A percentile compares a stretch with the other conserved stretches of the same genome.
phyloP scores from a whole-genome alignment of 805 yeast species.

The Metschnikowia henanensis region DNA sequence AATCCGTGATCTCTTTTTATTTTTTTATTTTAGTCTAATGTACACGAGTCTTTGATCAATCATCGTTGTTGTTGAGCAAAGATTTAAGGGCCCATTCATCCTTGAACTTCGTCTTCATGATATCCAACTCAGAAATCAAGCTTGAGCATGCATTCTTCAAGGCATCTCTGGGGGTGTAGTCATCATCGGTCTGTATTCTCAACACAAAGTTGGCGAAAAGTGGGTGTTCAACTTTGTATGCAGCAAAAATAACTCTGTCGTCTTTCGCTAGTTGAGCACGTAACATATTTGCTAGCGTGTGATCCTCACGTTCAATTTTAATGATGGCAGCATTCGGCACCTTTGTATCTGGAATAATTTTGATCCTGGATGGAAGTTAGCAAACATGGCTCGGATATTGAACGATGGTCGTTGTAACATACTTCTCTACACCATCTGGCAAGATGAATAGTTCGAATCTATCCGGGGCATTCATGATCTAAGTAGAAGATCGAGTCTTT shows the following conservation, averaged over 20 bases:
- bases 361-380: constrained; percentile 48
- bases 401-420: constrained; percentile 29
- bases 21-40: background rate
- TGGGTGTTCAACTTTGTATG: constrained; percentile 98
- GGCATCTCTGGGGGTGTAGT: constrained; percentile 88
- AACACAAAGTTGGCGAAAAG: constrained; percentile 91
- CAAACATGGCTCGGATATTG: background rate
- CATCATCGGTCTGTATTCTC: constrained; percentile 96
- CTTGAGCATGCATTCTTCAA: constrained; percentile 85
- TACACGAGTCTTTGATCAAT: constrained; percentile 18
- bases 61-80: constrained; percentile 53
- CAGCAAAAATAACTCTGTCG: constrained; percentile 90
- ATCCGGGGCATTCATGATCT: constrained; percentile 94
- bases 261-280: constrained; percentile 86
- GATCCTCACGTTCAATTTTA: constrained; percentile 96
- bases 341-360: constrained; percentile 89
- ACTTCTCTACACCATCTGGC: constrained; percentile 98
- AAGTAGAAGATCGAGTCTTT: background rate
- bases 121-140: constrained; percentile 75
- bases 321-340: constrained; percentile 94
- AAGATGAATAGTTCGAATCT: constrained; percentile 94
- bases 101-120: constrained; percentile 73
- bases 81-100: constrained; percentile 93
- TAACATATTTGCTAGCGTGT: constrained; percentile 88
- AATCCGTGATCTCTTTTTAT: too few relatives aligned